phyloP scores from a whole-genome alignment of 164 flowering plant species.

The Chimonanthus salicifolius region DNA sequence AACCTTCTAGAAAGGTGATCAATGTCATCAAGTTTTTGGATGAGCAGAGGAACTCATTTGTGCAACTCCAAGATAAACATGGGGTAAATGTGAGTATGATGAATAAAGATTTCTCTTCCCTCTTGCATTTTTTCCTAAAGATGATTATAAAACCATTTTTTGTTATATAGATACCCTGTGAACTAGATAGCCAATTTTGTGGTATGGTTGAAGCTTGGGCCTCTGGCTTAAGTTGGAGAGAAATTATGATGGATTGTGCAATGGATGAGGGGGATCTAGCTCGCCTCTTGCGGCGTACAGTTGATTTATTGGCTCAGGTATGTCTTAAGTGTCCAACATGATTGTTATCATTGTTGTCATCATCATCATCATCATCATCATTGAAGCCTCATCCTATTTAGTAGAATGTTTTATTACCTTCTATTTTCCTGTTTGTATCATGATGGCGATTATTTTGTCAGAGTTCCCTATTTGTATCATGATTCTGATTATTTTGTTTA shows the following conservation, averaged over 20 bases:
- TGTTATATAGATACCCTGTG: conserved; percentile 52
- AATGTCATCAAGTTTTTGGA: conserved; percentile 45
- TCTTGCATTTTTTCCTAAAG: neutral
- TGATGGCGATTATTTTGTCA: too few species aligned
- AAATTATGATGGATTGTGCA: conserved; percentile 97
- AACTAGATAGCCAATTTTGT: conserved; percentile 78
- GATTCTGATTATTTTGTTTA: too few species aligned
- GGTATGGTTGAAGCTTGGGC: conserved; percentile 99
- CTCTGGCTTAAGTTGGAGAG: conserved; percentile 89
- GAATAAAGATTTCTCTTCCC: neutral
- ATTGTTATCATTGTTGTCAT: too few species aligned
- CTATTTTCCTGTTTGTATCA: too few species aligned
- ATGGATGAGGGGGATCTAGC: conserved; percentile 98
- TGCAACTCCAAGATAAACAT: conserved; percentile 78
- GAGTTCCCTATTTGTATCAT: too few species aligned
- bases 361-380: too few species aligned
- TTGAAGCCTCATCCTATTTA: too few species aligned
- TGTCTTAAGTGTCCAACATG: neutral
- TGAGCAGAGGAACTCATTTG: conserved; percentile 57
- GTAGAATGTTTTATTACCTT: too few species aligned
- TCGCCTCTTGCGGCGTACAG: conserved; percentile 77
- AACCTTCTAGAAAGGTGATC: conserved; percentile 60
- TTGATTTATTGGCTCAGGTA: conserved; percentile 82
- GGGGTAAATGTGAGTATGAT: conserved; percentile 50
- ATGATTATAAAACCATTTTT: neutral